Base-by-base conservation (phyloP, 2,329 filamentous ascomycete genomes). In the Aspergillus ibericus region DNA sequence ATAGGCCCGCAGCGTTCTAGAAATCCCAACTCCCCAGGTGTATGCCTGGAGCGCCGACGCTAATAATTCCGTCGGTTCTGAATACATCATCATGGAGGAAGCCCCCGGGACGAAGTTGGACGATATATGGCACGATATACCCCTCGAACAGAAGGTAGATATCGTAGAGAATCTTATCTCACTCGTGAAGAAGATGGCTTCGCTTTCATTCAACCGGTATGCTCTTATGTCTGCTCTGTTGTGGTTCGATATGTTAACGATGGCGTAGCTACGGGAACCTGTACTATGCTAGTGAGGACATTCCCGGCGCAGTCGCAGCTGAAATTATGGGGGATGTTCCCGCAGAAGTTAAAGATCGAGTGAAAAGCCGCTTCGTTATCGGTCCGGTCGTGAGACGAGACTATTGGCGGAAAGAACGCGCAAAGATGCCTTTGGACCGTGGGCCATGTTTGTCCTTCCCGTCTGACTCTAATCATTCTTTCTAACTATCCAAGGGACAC, bases 161-260 rank as follows among this genome's bases (percentile, higher is more conserved):
- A 61, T 66, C 46, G 64, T 68, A 48, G 61, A 73, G 44, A 70
- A 75, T 27, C 42, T 79, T n/a, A 68, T 77, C 5, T 46, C 53
- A 2, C 68, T 78, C 5, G 68, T 78, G 65, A 66, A 67, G 61
- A 78, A 76, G 59, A 65, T 78, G 54, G 60, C 75, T 22, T 72
- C 70, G 2, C 49, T 75, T 15, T 71, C 68, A 27, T 75, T 78
- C 44, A 69, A 67, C 40, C 53, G 64, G 75, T 78, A 63, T 58
- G 66, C 8, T 40, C 12, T 29, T 29, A 60, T 34, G 49, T 48
- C 6, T 25, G 16, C 10, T 9, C 13, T 38, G 22, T 34, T 20
- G 25, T 13, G 53, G 27, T 29, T 53, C 35, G 7, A 53, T 42
- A 20, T 44, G 34, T 38, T 76, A 46, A 56, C 29, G 0, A 22